Evolutionary conservation across 2,329 filamentous ascomycete genomes (phyloP), one percentile per base, ranked within the genome.

Genomic region (Aspergillus brunneoviolaceus): DNA sequence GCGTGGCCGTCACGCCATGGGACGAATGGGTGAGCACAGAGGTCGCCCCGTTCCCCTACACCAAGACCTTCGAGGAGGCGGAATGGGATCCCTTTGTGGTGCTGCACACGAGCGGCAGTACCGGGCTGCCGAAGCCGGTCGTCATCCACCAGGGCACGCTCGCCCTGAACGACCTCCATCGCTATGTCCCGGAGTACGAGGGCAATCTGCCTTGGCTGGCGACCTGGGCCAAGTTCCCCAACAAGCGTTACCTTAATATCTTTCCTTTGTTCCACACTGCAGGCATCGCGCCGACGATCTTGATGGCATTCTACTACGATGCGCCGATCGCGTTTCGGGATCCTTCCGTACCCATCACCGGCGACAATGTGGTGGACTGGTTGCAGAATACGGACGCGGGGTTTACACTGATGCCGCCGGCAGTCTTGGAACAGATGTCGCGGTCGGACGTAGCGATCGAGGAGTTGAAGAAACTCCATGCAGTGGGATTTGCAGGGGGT

Each of bases 111-210:
- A 73, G 72, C 48, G 74, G 72, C 1, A 70, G 72, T 2, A 77
- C 73, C 2, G 74, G 75, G 2, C 50, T 74, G 7, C 76, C 75
- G 5, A 76, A 76, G 54, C 74, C 74, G 3, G 69, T 78, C 4
- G 57, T 68, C 10, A 74, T 70, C 63, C 69, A 57, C 14, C 61
- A 67, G 58, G 65, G 64, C 16, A 60, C 60, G 42, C 50, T 65
- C 9, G 63, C 63, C 14, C 56, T 63, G 57, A 57, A 62, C 53
- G 65, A 62, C 47, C 21, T 27, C 33, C 52, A 59, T 14, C 52
- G 52, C n/a, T 47, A 54, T 42, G 47, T 50, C 5, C 48, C 60
- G 9, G 47, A 51, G 21, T 27, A 52, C 39, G 49, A 60, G 7
- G 56, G 55, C 19, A 54, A 54, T 2, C 16, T 51, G 7, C 25